Evolutionary conservation across 345 rosid species (phyloP).

Genomic region (Eucalyptus polybractea): DNA sequence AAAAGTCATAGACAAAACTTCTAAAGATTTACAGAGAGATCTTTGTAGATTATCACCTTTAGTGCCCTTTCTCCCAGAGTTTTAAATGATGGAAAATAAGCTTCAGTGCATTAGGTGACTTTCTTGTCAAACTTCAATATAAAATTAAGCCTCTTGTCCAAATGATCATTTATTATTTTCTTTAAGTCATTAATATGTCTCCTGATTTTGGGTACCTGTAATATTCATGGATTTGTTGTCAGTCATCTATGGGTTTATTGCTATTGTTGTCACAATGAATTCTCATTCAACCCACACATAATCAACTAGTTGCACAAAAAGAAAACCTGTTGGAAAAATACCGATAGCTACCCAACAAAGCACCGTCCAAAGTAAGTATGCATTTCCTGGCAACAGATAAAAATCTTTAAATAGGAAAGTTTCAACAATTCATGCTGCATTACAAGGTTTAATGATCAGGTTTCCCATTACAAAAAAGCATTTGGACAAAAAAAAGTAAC

Average conservation of each 20-base stretch:
- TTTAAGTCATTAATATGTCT: neutral
- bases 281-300: neutral
- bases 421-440: neutral
- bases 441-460: neutral
- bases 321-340: neutral
- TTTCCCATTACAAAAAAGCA: neutral
- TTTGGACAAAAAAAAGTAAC: neutral
- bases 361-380: neutral
- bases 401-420: neutral
- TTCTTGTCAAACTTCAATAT: neutral
- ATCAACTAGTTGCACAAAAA: neutral
- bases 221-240: neutral
- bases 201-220: neutral
- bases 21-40: neutral
- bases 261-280: neutral
- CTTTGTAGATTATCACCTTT: neutral
- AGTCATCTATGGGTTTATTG: neutral
- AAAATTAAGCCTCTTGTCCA: neutral
- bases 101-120: neutral
- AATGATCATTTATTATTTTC: neutral
- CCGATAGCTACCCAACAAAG: neutral
- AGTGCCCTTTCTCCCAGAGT: neutral
- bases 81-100: neutral
- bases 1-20: neutral
- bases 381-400: neutral